Conservation (phyloP, 129 eudicot species). For the Cynara cardunculus region DNA sequence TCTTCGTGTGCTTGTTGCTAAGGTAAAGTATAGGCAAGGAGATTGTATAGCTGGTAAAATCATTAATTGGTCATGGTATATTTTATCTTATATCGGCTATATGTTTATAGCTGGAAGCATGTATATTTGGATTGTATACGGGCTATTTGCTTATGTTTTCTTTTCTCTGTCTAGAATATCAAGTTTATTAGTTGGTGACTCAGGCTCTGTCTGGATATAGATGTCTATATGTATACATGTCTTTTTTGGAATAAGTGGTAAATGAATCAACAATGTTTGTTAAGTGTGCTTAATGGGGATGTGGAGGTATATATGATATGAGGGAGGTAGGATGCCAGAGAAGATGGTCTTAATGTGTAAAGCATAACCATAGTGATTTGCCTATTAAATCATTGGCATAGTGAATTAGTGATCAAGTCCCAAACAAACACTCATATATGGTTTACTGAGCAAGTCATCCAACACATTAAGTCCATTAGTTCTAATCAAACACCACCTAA, state of each 20-base stretch:
- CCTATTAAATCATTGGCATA: not conserved
- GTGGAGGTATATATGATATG: not conserved
- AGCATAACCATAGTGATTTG: not conserved
- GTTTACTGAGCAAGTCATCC: not conserved
- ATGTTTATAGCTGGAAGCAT: not conserved
- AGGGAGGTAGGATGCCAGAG: not conserved
- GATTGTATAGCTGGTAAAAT: slow-evolving; percentile 1
- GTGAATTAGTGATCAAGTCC: not conserved
- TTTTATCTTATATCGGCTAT: not conserved
- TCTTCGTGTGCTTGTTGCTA: slow-evolving; percentile 82
- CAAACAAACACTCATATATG: not conserved
- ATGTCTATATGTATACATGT: too few relatives aligned
- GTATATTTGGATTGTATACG: too few relatives aligned
- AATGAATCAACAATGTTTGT: not conserved
- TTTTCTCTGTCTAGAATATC: not conserved
- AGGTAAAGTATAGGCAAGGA: slow-evolving; percentile 40
- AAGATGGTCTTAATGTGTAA: not conserved
- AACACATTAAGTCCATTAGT: not conserved
- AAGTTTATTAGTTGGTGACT: not conserved
- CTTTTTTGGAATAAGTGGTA: not conserved
- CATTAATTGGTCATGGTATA: not conserved
- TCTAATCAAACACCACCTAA: not conserved
- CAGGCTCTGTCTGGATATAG: not conserved
- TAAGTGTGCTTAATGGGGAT: not conserved
- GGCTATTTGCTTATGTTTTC: not conserved